Evolutionary conservation across 1,284 basidiomycete genomes (phyloP).

Genomic region (Austropuccinia psidii): DNA sequence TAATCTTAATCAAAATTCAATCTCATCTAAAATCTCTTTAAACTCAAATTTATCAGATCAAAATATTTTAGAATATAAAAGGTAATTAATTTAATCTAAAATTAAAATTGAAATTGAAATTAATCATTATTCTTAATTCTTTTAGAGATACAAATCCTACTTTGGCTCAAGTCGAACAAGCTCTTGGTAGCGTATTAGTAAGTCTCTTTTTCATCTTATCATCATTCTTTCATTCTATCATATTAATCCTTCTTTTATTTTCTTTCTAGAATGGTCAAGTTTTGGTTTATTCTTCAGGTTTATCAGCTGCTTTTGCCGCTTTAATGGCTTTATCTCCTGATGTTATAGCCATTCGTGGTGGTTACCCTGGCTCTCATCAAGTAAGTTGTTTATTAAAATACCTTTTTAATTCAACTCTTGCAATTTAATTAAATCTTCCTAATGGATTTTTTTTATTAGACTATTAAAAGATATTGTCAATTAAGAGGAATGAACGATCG

Average conservation of each 20-base stretch:
- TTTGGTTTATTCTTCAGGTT: constrained; percentile 30
- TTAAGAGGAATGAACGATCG: constrained; percentile 28
- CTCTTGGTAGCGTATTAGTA: constrained; percentile 12
- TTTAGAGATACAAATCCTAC: constrained; percentile 14
- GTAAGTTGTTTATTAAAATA: constrained; percentile 19
- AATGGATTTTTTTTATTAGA: not conserved
- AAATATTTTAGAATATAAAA: too few species aligned
- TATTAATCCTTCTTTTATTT: not conserved
- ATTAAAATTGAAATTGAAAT: too few species aligned
- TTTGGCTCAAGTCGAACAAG: constrained; percentile 22
- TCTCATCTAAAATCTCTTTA: too few species aligned
- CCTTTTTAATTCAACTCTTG: not conserved
- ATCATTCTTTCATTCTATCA: not conserved
- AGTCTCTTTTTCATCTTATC: not conserved
- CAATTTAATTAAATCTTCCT: not conserved
- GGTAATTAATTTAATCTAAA: not conserved
- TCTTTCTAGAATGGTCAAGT: constrained; percentile 25
- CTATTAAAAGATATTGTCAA: constrained; percentile 30
- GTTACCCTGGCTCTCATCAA: constrained; percentile 31
- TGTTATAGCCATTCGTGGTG: constrained; percentile 30
- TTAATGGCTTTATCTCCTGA: not conserved
- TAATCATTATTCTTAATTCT: too few species aligned
- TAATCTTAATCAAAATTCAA: too few species aligned
- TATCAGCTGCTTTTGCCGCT: constrained; percentile 27
- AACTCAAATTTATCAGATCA: too few species aligned